These are phyloP conservation scores for Akanthomyces uredinophilus DNA, from an alignment of 2,329 filamentous ascomycete genomes.

Conservation along the genomic window DNA sequence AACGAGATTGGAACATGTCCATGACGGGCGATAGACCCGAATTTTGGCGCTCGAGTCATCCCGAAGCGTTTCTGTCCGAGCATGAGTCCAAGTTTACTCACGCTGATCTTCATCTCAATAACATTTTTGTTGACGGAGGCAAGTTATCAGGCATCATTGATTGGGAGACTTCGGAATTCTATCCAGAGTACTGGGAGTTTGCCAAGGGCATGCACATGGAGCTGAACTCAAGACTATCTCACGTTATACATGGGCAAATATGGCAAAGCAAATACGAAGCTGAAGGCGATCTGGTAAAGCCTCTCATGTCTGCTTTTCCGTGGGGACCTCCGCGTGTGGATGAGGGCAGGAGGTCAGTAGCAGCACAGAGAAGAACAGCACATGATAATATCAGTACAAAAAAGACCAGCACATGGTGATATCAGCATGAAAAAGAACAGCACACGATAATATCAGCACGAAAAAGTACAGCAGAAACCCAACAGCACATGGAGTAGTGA, in stretches of 20 bases:
- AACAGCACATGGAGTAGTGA: no score
- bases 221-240: not conserved
- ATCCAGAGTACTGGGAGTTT: slow-evolving; percentile 21
- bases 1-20: not conserved
- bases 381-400: no score
- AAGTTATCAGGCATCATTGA: slow-evolving; percentile 14
- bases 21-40: not conserved
- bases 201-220: slow-evolving; percentile 14
- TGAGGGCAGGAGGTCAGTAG: not conserved
- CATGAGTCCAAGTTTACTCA: slow-evolving; percentile 15
- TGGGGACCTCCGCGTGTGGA: not conserved
- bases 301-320: not conserved
- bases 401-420: no score
- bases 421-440: no score
- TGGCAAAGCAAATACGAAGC: not conserved
- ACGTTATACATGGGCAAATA: not conserved
- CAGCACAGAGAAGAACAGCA: no score
- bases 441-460: no score
- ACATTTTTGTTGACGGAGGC: slow-evolving; percentile 16
- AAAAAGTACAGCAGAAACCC: no score
- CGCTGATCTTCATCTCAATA: slow-evolving; percentile 17
- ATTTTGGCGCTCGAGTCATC: not conserved
- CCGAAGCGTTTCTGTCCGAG: not conserved
- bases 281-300: not conserved
- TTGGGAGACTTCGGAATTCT: slow-evolving; percentile 17